Conservation (phyloP, 148 eudicot species). For the Rhododendron kiyosumense region DNA sequence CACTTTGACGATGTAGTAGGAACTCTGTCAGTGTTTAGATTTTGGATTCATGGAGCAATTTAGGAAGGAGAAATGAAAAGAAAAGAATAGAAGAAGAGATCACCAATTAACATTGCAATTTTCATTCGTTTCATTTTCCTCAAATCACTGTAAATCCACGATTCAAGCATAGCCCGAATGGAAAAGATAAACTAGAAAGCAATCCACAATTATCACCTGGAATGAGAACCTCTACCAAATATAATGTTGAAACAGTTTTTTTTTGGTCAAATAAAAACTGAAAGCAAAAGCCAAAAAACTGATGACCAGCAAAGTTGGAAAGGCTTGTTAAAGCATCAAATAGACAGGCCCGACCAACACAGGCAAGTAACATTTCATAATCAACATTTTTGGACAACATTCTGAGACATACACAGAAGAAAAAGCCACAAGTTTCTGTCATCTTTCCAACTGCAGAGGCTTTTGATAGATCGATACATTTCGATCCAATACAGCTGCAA, state of each 20-base stretch:
- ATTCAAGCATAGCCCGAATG: background rate
- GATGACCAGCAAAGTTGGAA: background rate
- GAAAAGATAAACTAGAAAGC: background rate
- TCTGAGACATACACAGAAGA: conserved; percentile 1
- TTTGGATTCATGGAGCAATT: background rate
- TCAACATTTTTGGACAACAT: background rate
- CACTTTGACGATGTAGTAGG: background rate
- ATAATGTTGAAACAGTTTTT: background rate
- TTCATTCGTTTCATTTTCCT: background rate
- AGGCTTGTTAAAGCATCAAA: background rate
- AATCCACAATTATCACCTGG: background rate
- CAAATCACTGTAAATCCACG: background rate
- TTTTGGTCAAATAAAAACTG: background rate
- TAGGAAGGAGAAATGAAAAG: background rate
- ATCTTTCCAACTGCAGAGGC: background rate
- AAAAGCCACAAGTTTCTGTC: conserved; percentile 1
- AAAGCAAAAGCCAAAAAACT: background rate
- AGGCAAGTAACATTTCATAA: conserved; percentile 3
- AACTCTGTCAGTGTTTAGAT: background rate
- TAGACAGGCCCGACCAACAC: background rate
- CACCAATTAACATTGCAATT: background rate
- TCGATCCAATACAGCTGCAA: conserved; percentile 15
- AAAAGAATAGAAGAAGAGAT: background rate
- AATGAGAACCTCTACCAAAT: background rate
- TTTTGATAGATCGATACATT: conserved; percentile 7